Evolutionary conservation across 1,284 basidiomycete genomes (phyloP), one percentile per base, ranked within the genome.

Genomic region (Boletellus deceptivus): DNA sequence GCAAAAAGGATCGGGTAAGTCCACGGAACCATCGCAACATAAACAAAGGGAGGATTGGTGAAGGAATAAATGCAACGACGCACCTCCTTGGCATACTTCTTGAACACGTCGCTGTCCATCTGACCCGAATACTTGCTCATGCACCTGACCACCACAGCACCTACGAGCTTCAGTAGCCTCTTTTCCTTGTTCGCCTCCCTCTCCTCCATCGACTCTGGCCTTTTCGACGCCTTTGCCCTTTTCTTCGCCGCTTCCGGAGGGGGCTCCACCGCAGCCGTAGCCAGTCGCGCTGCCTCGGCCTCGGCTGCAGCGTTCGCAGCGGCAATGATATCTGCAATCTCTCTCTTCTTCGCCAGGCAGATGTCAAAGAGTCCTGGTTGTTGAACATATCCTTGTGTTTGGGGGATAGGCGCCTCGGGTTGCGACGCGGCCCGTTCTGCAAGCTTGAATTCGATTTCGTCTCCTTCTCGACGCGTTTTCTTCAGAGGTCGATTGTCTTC

Each of bases 11-110:
- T 55, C 4, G 47, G 25, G 27, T 14, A 25, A 50, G 38, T 45
- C 13, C 24, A 34, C 27, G 14, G 33, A 18, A 14, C 13, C 11
- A n/a, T 17, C n/a, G 34, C 31, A 29, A 34, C 38, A 36, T 22
- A 29, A 29, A 43, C 22, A 18, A 25, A 27, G 37, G 33, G 33
- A 35, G 16, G n/a, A 7, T 8, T 13, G 37, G 27, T 11, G 20
- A 57, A 55, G 38, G 20, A 16, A 45, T 43, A 39, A 49, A 36
- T n/a, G 34, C 42, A 49, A 36, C 79, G 57, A 36, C 79, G 57
- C 58, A 93, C 94, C 80, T 98, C 93, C 65, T 93, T 93, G 6
- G 97, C 96, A 64, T 97, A 86, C 64, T 87, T 88, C 78, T 99
- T 99, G 78, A 99, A 98, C 47, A 79, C 72, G 5, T 97, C 93